Conservation (phyloP, 768 basidiomycete genomes). For the Phlebiopsis flavidoalba region DNA sequence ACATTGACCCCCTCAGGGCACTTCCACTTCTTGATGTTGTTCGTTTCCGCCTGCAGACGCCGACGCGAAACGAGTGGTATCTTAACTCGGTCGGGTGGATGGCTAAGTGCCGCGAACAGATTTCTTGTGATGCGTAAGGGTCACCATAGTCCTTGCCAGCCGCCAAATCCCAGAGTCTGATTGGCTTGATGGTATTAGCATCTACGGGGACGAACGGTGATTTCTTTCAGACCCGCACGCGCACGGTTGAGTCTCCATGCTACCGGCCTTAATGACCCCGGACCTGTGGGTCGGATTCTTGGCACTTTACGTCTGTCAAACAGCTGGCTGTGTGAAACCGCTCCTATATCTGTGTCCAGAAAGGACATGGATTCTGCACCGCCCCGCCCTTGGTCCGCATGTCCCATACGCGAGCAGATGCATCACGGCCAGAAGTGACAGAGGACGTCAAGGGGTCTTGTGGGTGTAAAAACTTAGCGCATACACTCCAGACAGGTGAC, state of each 20-base stretch:
- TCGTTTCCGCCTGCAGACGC: slow-evolving; percentile 98
- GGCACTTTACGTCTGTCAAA: slow-evolving; percentile 94
- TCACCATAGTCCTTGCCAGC: slow-evolving; percentile 96
- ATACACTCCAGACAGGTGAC: slow-evolving; percentile 97
- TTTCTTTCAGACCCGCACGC: slow-evolving; percentile 44
- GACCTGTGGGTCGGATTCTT: slow-evolving; percentile 97
- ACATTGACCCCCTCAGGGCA: slow-evolving; percentile 88
- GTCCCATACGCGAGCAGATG: slow-evolving; percentile 97
- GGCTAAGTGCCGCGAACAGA: slow-evolving; percentile 89
- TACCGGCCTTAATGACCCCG: slow-evolving; percentile 96
- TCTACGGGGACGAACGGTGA: not conserved
- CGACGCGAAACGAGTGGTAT: slow-evolving; percentile 91
- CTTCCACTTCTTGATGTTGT: slow-evolving; percentile 99
- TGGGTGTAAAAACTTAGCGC: slow-evolving; percentile 88
- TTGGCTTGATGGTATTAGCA: not conserved
- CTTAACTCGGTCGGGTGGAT: slow-evolving; percentile 97
- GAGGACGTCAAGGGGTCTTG: slow-evolving; percentile 92
- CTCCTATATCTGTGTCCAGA: too few species aligned
- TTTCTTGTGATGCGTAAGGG: slow-evolving; percentile 99
- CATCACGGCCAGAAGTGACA: slow-evolving; percentile 95
- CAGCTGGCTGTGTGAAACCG: slow-evolving; percentile 87
- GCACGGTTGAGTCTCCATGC: slow-evolving; percentile 97
- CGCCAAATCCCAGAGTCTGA: slow-evolving; percentile 94
- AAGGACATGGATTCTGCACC: slow-evolving; percentile 91
- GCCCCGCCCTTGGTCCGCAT: slow-evolving; percentile 99